phyloP scores from a whole-genome alignment of 1,284 basidiomycete species.

The Ceratobasidium sp. region DNA sequence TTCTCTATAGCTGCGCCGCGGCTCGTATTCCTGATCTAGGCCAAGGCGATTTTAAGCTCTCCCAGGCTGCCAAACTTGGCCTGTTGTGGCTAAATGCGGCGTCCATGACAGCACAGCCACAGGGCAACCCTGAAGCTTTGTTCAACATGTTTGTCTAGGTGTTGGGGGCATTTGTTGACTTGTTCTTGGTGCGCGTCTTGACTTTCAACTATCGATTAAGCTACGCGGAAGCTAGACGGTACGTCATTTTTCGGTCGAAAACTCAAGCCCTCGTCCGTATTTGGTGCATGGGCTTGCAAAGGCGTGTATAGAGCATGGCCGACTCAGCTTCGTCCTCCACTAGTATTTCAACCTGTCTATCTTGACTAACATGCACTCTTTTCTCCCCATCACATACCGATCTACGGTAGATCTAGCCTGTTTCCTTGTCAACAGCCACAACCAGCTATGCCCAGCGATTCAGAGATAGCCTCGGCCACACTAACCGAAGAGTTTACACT shows the following conservation, averaged over 20 bases:
- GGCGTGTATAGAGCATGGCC: constrained; percentile 12
- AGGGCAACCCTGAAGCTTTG: constrained; percentile 14
- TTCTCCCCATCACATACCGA: constrained; percentile 30
- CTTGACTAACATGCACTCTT: constrained; percentile 21
- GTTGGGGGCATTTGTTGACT: neutral
- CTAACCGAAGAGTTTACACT: constrained; percentile 72
- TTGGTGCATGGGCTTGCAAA: constrained; percentile 14
- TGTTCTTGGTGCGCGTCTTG: neutral
- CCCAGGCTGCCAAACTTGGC: constrained; percentile 6
- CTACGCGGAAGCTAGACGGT: no score
- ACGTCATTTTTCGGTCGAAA: neutral
- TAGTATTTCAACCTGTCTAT: constrained; percentile 23
- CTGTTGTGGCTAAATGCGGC: neutral
- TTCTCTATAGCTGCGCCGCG: neutral
- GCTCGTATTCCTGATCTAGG: neutral
- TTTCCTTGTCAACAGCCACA: constrained; percentile 41
- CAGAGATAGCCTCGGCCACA: constrained; percentile 74
- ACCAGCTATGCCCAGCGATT: constrained; percentile 67
- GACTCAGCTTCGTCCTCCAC: neutral
- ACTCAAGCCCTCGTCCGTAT: neutral
- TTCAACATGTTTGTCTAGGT: constrained; percentile 20
- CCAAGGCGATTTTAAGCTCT: neutral
- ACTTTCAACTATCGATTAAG: no score
- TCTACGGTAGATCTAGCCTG: constrained; percentile 18
- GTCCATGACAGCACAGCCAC: constrained; percentile 3